Evolutionary conservation across 164 flowering plant species (phyloP).

Genomic region (Sextonia rubra): DNA sequence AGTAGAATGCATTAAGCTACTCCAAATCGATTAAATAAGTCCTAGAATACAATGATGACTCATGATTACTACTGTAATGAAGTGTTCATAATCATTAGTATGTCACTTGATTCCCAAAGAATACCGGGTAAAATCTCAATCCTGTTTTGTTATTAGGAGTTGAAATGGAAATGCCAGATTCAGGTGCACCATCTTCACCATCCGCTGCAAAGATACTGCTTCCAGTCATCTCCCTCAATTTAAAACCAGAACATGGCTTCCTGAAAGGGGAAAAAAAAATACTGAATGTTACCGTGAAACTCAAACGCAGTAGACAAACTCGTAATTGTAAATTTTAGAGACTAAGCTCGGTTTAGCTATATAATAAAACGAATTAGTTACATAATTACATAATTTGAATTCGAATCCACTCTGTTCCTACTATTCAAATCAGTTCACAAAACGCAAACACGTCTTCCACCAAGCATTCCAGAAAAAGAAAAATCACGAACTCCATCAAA

Average conservation of each 20-base stretch:
- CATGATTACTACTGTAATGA: no score
- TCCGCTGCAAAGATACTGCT: constrained; percentile 75
- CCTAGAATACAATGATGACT: no score
- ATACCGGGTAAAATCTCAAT: constrained; percentile 82
- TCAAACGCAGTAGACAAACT: no score
- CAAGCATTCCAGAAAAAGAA: not conserved
- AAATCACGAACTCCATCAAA: not conserved
- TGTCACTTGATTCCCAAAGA: not conserved
- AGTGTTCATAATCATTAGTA: no score
- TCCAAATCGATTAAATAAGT: no score
- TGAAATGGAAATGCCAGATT: constrained; percentile 40
- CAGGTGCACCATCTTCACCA: constrained; percentile 48
- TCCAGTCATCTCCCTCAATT: constrained; percentile 92
- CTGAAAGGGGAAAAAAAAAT: constrained; percentile 28
- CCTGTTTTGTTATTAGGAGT: constrained; percentile 55
- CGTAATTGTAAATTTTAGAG: not conserved
- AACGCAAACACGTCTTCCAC: not conserved
- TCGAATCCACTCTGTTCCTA: no score
- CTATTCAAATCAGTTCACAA: not conserved
- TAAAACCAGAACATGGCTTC: constrained; percentile 87
- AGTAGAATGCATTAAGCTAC: no score
- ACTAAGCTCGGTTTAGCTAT: not conserved
- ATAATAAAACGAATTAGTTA: not conserved
- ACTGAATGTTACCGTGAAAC: not conserved
- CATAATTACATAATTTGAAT: not conserved